phyloP scores from a whole-genome alignment of 495 filamentous ascomycete species.

The Filosporella fistucella region DNA sequence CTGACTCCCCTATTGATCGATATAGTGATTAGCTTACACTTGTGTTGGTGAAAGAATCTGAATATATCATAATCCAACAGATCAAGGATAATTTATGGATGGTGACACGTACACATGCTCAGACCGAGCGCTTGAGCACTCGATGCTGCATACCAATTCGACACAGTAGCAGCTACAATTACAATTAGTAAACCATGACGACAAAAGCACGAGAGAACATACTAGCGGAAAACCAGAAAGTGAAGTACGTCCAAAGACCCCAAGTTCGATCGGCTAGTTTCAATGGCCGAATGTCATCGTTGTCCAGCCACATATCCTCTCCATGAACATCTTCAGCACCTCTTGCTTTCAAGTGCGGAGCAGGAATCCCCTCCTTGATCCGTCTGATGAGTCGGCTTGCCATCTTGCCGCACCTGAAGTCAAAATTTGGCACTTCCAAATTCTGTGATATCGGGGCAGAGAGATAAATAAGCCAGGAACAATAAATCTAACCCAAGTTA shows the following conservation, averaged over 20 bases:
- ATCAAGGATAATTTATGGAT: no score
- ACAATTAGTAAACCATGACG: background rate
- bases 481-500: no score
- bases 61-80: no score
- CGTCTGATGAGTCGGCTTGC: slow-evolving; percentile 16
- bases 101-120: no score
- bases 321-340: slow-evolving; percentile 20
- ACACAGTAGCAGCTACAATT: slow-evolving; percentile 31
- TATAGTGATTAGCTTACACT: no score
- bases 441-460: background rate
- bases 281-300: slow-evolving; percentile 34
- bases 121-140: slow-evolving; percentile 32
- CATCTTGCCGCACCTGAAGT: slow-evolving; percentile 22
- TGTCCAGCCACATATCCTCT: slow-evolving; percentile 28
- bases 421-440: background rate
- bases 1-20: no score
- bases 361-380: slow-evolving; percentile 5
- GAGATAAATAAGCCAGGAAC: background rate
- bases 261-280: slow-evolving; percentile 31
- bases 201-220: background rate
- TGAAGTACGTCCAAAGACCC: slow-evolving; percentile 33
- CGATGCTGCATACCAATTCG: slow-evolving; percentile 32
- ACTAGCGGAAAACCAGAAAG: slow-evolving; percentile 37
- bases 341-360: slow-evolving; percentile 13
- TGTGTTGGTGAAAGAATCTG: no score